Base-by-base conservation (phyloP, 129 eudicot genomes). In the Centrapalus pauciflorus region DNA sequence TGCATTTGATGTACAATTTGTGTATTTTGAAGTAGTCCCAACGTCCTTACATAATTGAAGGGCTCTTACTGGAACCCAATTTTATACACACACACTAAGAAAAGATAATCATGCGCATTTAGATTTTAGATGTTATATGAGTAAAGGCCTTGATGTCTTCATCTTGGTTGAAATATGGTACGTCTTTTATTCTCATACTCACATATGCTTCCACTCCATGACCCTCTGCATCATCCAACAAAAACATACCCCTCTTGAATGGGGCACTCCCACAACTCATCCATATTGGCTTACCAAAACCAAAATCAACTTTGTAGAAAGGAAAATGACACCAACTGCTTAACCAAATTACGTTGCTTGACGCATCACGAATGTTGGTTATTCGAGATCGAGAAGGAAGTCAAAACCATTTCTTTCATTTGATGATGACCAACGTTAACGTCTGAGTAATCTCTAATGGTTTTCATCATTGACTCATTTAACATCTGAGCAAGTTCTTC, bases 241-340 rank as follows among this genome's bases (percentile, higher is more conserved):
- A 35, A 45, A 1, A 5, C 32, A 27, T 11, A 25, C 2, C 0
- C 19, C 33, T 64, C 33, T 25, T 64, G 9, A 64, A 1, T 2
- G 70, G 70, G 19, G n/a, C 3, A 3, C 52, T 24, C 38, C 11
- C 70, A 4, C 4, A 20, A 8, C 70, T 45, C 5, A 43, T 25
- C 46, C 43, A 64, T 13, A 64, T 25, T 19, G 70, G 70, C 12
- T 43, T 64, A 12, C 70, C 70, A 30, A 50, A 41, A n/a, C 70
- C 70, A 64, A 64, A 64, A 65, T 65, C 41, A 65, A 8, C 14
- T 14, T 45, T 37, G 28, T 46, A 65, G 2, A 43, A 27, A 7
- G 70, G 41, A 45, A 65, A 46, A 34, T 6, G 43, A 16, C 58
- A 65, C 70, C 56, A 65, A 16, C 35, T 46, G 21, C 40, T 64